These are phyloP conservation scores for Picochlorum sp. DNA, from an alignment of 139 green algal genomes.

Conservation along the genomic window DNA sequence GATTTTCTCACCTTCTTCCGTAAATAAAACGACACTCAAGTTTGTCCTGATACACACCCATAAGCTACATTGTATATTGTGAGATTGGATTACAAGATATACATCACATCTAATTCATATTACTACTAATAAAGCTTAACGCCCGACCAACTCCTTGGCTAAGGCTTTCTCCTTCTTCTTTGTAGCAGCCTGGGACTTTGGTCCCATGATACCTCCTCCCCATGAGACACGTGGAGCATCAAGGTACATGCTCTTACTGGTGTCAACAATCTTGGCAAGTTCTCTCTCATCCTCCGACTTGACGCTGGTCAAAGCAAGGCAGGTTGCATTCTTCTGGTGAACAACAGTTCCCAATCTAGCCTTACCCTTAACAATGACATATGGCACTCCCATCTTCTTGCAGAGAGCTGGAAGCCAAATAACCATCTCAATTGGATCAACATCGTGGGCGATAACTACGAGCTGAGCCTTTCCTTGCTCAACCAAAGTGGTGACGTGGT, in stretches of 20 bases:
- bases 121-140: not conserved
- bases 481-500: conserved; percentile 97
- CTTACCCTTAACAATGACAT: conserved; percentile 98
- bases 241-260: conserved; percentile 21
- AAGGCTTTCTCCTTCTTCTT: conserved; percentile 74
- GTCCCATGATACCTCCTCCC: conserved; percentile 96
- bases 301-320: conserved; percentile 80
- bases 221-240: conserved; percentile 76
- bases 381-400: conserved; percentile 95
- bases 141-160: conserved; percentile 67
- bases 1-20: too few species aligned
- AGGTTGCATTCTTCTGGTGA: conserved; percentile 97
- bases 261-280: conserved; percentile 96
- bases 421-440: conserved; percentile 98
- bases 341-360: conserved; percentile 85
- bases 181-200: conserved; percentile 89
- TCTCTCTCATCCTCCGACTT: conserved; percentile 98
- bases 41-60: too few species aligned
- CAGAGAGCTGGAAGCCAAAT: conserved; percentile 97
- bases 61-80: not conserved
- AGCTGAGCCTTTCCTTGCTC: conserved; percentile 91
- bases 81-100: not conserved
- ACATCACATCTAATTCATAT: not conserved
- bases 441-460: conserved; percentile 97
- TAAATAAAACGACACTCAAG: too few species aligned